Evolutionary conservation across 2,329 filamentous ascomycete genomes (phyloP), one percentile per base, ranked within the genome.

Genomic region (Colletotrichum karsti): DNA sequence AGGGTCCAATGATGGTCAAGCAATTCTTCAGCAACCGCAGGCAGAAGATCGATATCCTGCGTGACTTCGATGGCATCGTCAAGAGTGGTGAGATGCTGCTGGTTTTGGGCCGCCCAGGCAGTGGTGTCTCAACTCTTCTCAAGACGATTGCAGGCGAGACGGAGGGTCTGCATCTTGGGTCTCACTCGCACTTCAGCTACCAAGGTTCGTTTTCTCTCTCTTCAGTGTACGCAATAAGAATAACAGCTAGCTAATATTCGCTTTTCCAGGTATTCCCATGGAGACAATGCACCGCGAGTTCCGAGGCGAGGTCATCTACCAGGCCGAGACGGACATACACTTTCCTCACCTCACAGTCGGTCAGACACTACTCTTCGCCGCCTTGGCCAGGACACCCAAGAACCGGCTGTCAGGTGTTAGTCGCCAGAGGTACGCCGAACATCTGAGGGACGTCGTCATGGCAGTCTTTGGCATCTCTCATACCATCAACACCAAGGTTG

Each of bases 261-360:
- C 6, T 33, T 7, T 13, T 0, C 2, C 12, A 75, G 76, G 75
- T 1, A 77, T 77, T 20, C 73, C 74, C 6, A 61, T 69, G 3
- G 74, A 77, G 22, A 75, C 75, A 4, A 83, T 85, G 71, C 76
- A 79, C 20, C 76, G 78, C 3, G 73, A 82, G 10, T 88, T 85
- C 67, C 79, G 86, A 3, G 85, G 85, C 60, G 86, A 86, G 73
- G 82, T 90, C 3, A 80, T 91, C 10, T 92, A 92, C 75, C 91
- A 91, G 65, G 87, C 90, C 1, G 91, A 92, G 74, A 75, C 77
- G 51, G 90, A 92, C 73, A 79, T 89, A 0, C 90, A 92, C 74
- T 91, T 91, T 65, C 86, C 90, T 2, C 88, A 88, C 10, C 77
- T 93, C 28, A 90, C 87, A 0, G 90, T 92, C 10, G 86, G 87